Evolutionary conservation across 1,284 basidiomycete species (phyloP).

Genomic region (Chiua sp.): DNA sequence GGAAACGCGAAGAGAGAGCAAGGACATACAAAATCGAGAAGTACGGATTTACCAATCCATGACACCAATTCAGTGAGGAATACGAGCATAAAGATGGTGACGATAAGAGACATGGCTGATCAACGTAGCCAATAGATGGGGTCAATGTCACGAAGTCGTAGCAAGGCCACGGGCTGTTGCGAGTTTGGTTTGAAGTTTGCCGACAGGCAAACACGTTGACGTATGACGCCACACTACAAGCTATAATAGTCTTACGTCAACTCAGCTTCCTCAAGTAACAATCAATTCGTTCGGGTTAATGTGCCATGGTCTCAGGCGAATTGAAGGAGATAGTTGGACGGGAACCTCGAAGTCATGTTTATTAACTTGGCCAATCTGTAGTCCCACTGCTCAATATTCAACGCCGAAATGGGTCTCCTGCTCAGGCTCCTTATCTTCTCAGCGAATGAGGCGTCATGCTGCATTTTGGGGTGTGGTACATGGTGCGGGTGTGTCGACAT

Average conservation of each 20-base stretch:
- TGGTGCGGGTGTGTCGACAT: constrained; percentile 16
- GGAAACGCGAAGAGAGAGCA: constrained; percentile 7
- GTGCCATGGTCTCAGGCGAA: too few species aligned
- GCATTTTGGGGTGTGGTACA: constrained; percentile 35
- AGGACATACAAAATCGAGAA: constrained; percentile 75
- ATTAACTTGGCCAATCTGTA: too few species aligned
- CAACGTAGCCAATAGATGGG: background rate
- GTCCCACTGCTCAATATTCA: background rate
- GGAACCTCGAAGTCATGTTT: too few species aligned
- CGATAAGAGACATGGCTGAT: constrained; percentile 69
- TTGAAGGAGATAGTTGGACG: too few species aligned
- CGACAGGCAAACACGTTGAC: too few species aligned
- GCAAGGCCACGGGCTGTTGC: background rate
- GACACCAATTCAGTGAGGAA: constrained; percentile 82
- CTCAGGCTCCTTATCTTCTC: too few species aligned
- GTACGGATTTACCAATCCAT: constrained; percentile 87
- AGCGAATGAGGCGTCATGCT: constrained; percentile 10
- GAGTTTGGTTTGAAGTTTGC: too few species aligned
- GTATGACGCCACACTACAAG: too few species aligned
- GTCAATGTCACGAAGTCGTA: constrained; percentile 11
- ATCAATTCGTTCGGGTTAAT: too few species aligned
- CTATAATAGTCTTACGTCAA: too few species aligned
- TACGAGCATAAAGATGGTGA: constrained; percentile 82
- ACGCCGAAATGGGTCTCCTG: background rate
- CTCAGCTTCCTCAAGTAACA: too few species aligned